phyloP scores from a whole-genome alignment of 768 basidiomycete species.

The Lyophyllum decastes region DNA sequence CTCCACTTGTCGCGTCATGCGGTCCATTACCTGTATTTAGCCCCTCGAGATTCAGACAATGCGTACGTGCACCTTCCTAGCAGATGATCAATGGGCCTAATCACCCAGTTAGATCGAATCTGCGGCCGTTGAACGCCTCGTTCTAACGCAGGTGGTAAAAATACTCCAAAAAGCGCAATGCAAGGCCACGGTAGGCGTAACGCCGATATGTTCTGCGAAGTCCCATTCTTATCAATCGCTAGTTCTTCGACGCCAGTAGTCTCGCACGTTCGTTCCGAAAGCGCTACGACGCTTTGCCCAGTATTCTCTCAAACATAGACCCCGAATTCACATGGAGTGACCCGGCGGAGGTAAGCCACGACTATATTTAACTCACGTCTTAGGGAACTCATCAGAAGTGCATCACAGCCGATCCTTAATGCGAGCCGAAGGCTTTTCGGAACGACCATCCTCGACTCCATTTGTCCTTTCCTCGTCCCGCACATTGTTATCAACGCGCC shows the following conservation, averaged over 20 bases:
- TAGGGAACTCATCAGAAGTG: not conserved
- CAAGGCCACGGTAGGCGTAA: slow-evolving; percentile 39
- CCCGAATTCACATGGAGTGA: slow-evolving; percentile 49
- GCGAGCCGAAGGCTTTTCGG: slow-evolving; percentile 22
- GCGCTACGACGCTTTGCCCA: slow-evolving; percentile 36
- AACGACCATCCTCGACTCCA: slow-evolving; percentile 44
- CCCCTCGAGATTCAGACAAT: slow-evolving; percentile 28
- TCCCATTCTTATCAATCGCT: slow-evolving; percentile 7
- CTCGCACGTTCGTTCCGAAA: slow-evolving; percentile 35
- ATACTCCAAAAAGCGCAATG: slow-evolving; percentile 37
- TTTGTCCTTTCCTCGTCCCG: slow-evolving; percentile 39
- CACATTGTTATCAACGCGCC: slow-evolving; percentile 46
- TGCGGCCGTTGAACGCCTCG: slow-evolving; percentile 26
- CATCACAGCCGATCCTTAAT: slow-evolving; percentile 29
- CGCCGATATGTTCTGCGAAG: slow-evolving; percentile 3
- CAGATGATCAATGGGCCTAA: not conserved
- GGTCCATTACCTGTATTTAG: slow-evolving; percentile 27
- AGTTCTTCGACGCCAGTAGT: slow-evolving; percentile 44
- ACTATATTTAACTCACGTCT: not conserved
- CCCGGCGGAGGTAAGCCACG: slow-evolving; percentile 45
- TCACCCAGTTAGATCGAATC: slow-evolving; percentile 3
- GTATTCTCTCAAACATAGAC: slow-evolving; percentile 34
- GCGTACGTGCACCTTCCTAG: slow-evolving; percentile 22
- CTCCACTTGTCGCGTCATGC: slow-evolving; percentile 3
- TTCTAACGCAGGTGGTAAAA: slow-evolving; percentile 30